Percentiles rank a stretch among this genome's conserved stretches.
phyloP scores from a whole-genome alignment of 1,284 basidiomycete genomes.

The Leccinum huronense region DNA sequence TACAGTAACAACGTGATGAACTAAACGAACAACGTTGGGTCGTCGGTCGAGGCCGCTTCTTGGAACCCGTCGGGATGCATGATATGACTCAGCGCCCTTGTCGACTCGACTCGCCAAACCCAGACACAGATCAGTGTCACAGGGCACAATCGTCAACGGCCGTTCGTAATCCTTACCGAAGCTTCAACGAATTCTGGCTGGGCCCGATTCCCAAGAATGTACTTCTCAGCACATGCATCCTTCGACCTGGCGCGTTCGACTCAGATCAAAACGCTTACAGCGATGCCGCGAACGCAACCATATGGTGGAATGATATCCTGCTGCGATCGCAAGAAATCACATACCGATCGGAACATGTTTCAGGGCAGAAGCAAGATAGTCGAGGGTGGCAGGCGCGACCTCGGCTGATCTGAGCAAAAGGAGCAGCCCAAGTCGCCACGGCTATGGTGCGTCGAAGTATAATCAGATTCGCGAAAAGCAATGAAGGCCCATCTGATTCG shows the following conservation, averaged over 20 bases:
- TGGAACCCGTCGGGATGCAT: slow-evolving; percentile 15
- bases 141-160: slow-evolving; percentile 17
- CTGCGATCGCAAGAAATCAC: slow-evolving; percentile 19
- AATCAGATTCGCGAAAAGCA: not conserved
- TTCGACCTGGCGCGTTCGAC: slow-evolving; percentile 22
- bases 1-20: slow-evolving; percentile 12
- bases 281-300: not conserved
- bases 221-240: slow-evolving; percentile 16
- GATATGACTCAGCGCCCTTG: slow-evolving; percentile 12
- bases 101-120: not conserved
- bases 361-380: slow-evolving; percentile 3
- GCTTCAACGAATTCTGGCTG: slow-evolving; percentile 8
- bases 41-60: not conserved
- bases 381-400: slow-evolving; percentile 6
- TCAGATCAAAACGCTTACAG: slow-evolving; percentile 12
- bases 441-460: not conserved
- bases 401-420: slow-evolving; percentile 4
- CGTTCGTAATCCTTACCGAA: slow-evolving; percentile 16
- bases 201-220: not conserved
- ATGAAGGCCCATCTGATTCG: not conserved
- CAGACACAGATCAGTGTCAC: not conserved
- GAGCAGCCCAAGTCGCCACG: slow-evolving; percentile 7
- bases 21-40: not conserved
- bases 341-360: slow-evolving; percentile 17
- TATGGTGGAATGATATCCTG: slow-evolving; percentile 6